These are phyloP conservation scores for Monosporascus sp. DNA, from an alignment of 2,329 filamentous ascomycete genomes.

Conservation along the genomic window DNA sequence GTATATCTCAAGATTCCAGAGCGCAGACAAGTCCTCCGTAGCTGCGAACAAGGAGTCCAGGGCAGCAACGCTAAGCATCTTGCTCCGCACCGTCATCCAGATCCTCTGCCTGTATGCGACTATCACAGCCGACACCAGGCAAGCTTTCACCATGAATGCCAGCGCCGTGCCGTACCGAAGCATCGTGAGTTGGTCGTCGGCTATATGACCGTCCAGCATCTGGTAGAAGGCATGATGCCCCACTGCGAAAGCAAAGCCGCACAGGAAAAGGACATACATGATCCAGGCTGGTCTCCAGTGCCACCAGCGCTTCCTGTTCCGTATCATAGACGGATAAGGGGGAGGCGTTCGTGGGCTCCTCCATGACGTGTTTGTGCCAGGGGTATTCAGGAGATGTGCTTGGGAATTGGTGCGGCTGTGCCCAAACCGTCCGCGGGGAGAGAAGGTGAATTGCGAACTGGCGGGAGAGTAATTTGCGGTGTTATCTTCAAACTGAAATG, in stretches of 20 bases:
- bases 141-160: conserved; percentile 34
- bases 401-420: conserved; percentile 11
- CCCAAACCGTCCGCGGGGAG: conserved; percentile 9
- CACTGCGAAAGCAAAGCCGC: conserved; percentile 31
- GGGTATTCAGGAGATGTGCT: conserved; percentile 12
- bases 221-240: conserved; percentile 34
- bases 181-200: conserved; percentile 31
- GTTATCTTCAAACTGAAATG: conserved; percentile 16
- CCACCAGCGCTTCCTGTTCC: conserved; percentile 13
- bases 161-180: conserved; percentile 33
- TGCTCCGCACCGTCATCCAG: conserved; percentile 26
- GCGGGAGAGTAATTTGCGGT: conserved; percentile 5
- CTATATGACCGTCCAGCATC: conserved; percentile 26
- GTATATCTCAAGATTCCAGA: conserved; percentile 26
- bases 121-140: conserved; percentile 30
- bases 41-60: conserved; percentile 30
- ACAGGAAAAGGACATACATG: conserved; percentile 32
- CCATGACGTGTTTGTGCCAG: conserved; percentile 7
- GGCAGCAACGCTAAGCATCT: conserved; percentile 21
- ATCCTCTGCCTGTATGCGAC: conserved; percentile 27
- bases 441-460: conserved; percentile 8
- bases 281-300: conserved; percentile 32
- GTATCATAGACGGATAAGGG: conserved; percentile 9
- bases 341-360: conserved; percentile 14
- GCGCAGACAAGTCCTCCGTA: conserved; percentile 24